Base-by-base conservation (phyloP, 345 rosid species). In the Capsella bursapastoris region DNA sequence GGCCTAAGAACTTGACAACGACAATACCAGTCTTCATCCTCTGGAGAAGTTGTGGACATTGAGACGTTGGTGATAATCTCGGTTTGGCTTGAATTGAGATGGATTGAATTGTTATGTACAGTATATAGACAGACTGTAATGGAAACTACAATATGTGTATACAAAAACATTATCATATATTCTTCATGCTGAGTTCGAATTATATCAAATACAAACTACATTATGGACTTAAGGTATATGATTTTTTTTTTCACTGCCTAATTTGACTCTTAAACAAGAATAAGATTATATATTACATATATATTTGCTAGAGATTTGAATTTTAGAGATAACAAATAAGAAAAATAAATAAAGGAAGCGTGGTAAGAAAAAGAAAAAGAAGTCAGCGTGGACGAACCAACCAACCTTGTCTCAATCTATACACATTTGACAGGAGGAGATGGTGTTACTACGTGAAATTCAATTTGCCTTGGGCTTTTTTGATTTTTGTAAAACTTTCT, bases 241-340 rank as follows among this genome's bases (percentile, higher is more conserved):
- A 18, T 68, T 32, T 47, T 49, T 53, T 49, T 53, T 34, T 74
- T 74, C 72, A 69, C 68, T 63, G 16, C 49, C 57, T 50, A 51
- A 6, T 7, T 12, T 62, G 27, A 52, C 4, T 48, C 31, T 18
- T 7, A n/a, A 35, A 22, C 48, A 13, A 12, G 15, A 14, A 13
- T 3, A 58, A 57, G 22, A 49, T n/a, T 59, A 70, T 52, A n/a
- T 77, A 8, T 38, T 38, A 38, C 8, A 38, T 34, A 34, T 38
- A 85, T 78, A 88, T 88, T 70, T 82, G 70, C 79, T 71, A 65
- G 57, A 62, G 72, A 76, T 86, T 82, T 82, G 82, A 74, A 71
- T 57, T 82, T 35, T 84, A 70, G 69, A 58, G 85, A 75, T 58
- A 64, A 75, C 75, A 84, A 88, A 80, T 87, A 80, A 57, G 47